Conservation (phyloP, 2,329 filamentous ascomycete genomes). For the Paecilomyces dactylethromorphus region DNA sequence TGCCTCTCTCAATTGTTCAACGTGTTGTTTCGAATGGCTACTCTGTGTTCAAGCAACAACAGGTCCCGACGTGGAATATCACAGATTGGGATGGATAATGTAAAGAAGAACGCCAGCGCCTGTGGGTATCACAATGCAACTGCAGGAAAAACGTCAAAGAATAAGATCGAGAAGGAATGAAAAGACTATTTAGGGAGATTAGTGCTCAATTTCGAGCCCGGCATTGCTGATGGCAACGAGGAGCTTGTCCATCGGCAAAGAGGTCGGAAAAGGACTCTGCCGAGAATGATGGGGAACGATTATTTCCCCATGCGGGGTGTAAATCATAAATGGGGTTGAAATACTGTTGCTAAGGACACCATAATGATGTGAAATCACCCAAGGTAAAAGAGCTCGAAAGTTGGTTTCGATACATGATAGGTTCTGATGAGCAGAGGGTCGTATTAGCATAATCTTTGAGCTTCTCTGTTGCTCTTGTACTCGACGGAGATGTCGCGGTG, state of each 20-base stretch:
- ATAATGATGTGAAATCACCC: not conserved
- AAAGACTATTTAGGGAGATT: not conserved
- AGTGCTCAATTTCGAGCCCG: not conserved
- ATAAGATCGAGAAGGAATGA: not conserved
- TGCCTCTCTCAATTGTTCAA: not conserved
- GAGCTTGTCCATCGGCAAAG: conserved; percentile 19
- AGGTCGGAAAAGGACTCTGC: conserved; percentile 32
- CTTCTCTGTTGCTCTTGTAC: too few species aligned
- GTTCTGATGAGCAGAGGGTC: too few species aligned
- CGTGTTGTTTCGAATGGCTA: not conserved
- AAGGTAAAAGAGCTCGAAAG: not conserved
- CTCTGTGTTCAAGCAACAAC: not conserved
- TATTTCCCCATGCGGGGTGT: conserved; percentile 5
- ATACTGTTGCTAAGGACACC: too few species aligned
- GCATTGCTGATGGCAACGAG: not conserved
- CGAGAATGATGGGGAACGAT: conserved; percentile 9
- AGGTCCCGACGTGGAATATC: not conserved
- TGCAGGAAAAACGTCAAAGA: not conserved
- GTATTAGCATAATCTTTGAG: too few species aligned
- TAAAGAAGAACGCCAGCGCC: not conserved
- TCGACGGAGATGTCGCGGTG: too few species aligned
- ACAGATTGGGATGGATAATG: not conserved
- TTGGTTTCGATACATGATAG: not conserved
- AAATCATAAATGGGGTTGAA: not conserved
- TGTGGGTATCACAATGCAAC: not conserved